These are phyloP conservation scores for Lithocarpus polystachyus DNA, from an alignment of 306 rosid genomes.

Conservation along the genomic window DNA sequence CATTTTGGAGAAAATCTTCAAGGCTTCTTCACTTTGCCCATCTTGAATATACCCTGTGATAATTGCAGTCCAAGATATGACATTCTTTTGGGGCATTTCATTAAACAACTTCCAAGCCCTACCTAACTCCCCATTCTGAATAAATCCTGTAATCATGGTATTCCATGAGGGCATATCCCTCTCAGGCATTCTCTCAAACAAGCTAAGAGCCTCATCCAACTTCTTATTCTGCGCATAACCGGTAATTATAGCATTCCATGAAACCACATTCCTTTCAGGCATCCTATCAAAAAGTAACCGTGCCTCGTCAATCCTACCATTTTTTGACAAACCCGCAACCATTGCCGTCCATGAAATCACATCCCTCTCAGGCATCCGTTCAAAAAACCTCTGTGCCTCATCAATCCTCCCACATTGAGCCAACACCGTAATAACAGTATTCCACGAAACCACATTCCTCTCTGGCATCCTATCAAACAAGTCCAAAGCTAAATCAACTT, in stretches of 20 bases:
- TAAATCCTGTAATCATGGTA: slow-evolving; percentile 40
- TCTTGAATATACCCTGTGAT: slow-evolving; percentile 44
- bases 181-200: slow-evolving; percentile 46
- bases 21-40: slow-evolving; percentile 46
- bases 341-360: slow-evolving; percentile 52
- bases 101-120: slow-evolving; percentile 32
- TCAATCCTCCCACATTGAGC: slow-evolving; percentile 30
- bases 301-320: slow-evolving; percentile 47
- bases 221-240: slow-evolving; percentile 41
- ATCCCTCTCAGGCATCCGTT: slow-evolving; percentile 40
- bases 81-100: slow-evolving; percentile 42
- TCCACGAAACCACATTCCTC: slow-evolving; percentile 54
- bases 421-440: slow-evolving; percentile 35
- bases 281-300: slow-evolving; percentile 36
- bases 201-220: slow-evolving; percentile 35
- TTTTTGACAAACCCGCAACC: slow-evolving; percentile 37
- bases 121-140: slow-evolving; percentile 37
- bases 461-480: slow-evolving; percentile 43
- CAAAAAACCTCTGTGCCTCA: slow-evolving; percentile 34
- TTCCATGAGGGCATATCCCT: slow-evolving; percentile 55
- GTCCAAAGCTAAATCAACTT: slow-evolving; percentile 29
- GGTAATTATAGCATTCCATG: slow-evolving; percentile 48
- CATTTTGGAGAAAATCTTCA: slow-evolving; percentile 41
- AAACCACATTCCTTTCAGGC: slow-evolving; percentile 42
- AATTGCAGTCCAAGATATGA: slow-evolving; percentile 47